Conservation (phyloP, 179 eudicot genomes). For the Camellia oleifera region DNA sequence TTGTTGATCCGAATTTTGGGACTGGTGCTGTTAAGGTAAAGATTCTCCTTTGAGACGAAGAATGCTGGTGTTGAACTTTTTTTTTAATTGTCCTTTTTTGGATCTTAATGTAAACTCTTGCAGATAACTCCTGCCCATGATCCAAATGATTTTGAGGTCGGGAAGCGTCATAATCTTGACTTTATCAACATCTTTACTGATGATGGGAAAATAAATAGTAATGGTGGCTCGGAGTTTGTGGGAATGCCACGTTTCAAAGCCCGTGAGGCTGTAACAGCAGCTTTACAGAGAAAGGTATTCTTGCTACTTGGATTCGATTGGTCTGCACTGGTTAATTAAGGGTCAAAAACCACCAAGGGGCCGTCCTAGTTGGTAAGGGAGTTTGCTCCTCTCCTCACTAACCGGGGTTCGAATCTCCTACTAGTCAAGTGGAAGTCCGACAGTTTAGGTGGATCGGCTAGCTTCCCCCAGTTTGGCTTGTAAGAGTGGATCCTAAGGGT, state of each 20-base stretch:
- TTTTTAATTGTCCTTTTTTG: neutral
- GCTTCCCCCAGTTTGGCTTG: too few species aligned
- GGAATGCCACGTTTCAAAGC: slow-evolving; percentile 92
- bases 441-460: too few species aligned
- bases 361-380: too few species aligned
- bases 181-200: slow-evolving; percentile 88
- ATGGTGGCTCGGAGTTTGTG: slow-evolving; percentile 71
- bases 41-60: slow-evolving; percentile 7
- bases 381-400: too few species aligned
- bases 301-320: neutral
- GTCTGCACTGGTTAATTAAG: neutral
- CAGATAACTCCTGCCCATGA: slow-evolving; percentile 87
- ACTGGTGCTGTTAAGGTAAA: slow-evolving; percentile 97
- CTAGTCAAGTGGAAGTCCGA: too few species aligned
- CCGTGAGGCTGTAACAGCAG: slow-evolving; percentile 71
- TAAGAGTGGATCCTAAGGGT: too few species aligned
- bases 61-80: slow-evolving; percentile 10
- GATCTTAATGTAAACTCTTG: slow-evolving; percentile 23
- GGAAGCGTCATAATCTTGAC: slow-evolving; percentile 86
- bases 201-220: slow-evolving; percentile 90
- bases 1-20: slow-evolving; percentile 84
- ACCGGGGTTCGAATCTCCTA: too few species aligned
- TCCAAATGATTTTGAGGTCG: slow-evolving; percentile 95
- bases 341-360: too few species aligned
- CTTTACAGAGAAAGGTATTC: slow-evolving; percentile 69